phyloP scores from a whole-genome alignment of 2,329 filamentous ascomycete genomes.

The Cordyceps farinosa region DNA sequence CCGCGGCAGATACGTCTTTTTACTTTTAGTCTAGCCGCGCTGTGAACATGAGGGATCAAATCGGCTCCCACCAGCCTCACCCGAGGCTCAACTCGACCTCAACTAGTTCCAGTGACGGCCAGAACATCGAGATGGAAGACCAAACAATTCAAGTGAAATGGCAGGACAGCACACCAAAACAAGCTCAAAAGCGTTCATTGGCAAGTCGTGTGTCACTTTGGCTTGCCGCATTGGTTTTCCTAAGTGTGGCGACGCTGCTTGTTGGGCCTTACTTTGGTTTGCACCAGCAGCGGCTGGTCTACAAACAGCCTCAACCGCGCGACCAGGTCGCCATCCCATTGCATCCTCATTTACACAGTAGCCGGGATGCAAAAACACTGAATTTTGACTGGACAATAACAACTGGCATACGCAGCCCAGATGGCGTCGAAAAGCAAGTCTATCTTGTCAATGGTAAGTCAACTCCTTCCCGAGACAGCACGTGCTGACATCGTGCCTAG shows the following conservation, averaged over 20 bases:
- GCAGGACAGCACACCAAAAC: background rate
- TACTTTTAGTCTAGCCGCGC: background rate
- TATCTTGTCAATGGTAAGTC: conserved; percentile 19
- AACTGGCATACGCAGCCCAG: conserved; percentile 5
- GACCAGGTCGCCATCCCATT: conserved; percentile 13
- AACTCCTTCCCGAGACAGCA: background rate
- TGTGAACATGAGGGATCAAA: background rate
- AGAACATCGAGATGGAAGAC: background rate
- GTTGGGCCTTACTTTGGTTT: background rate
- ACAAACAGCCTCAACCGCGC: background rate
- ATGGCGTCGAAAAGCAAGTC: conserved; percentile 19
- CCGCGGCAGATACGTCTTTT: background rate
- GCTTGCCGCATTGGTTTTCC: background rate
- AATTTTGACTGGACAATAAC: conserved; percentile 16
- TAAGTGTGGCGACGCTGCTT: background rate
- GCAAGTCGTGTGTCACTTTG: background rate
- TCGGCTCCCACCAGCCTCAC: background rate
- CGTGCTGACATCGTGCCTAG: background rate
- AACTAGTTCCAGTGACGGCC: too few relatives aligned
- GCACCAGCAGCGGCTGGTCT: background rate
- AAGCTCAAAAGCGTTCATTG: background rate
- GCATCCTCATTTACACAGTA: conserved; percentile 6
- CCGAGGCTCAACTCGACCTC: background rate
- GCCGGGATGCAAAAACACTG: background rate
- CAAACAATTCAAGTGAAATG: background rate